These are phyloP conservation scores for Celoporthe dispersa DNA, from an alignment of 2,329 filamentous ascomycete genomes.

Conservation along the genomic window DNA sequence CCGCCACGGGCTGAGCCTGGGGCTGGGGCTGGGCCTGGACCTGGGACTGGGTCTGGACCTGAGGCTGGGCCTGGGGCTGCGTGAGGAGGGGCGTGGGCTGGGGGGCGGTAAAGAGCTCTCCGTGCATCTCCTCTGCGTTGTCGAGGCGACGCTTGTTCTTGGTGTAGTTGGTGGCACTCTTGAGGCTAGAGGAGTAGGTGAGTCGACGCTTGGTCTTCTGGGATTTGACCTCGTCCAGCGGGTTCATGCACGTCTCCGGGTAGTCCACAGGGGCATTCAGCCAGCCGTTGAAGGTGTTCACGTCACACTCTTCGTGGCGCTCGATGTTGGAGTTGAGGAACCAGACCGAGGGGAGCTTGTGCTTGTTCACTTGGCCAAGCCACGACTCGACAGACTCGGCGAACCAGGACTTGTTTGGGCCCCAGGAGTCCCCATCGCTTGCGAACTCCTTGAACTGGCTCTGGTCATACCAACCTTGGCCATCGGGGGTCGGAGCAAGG, in stretches of 20 bases:
- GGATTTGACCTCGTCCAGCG: neutral
- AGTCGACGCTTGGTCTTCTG: slow-evolving; percentile 11
- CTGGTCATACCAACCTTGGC: slow-evolving; percentile 21
- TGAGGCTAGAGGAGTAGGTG: slow-evolving; percentile 7
- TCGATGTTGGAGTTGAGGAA: neutral
- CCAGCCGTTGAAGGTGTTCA: slow-evolving; percentile 21
- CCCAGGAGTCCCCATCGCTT: neutral
- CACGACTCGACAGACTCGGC: slow-evolving; percentile 15
- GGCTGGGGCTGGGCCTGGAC: no score
- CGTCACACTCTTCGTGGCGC: slow-evolving; percentile 25
- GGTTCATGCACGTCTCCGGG: slow-evolving; percentile 18
- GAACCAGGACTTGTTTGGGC: neutral
- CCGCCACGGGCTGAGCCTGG: neutral
- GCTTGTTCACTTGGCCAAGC: neutral
- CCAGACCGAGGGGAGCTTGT: neutral
- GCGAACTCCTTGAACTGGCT: slow-evolving; percentile 19
- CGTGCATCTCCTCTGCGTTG: neutral
- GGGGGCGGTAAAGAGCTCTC: neutral
- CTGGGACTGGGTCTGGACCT: neutral
- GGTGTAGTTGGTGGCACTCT: neutral
- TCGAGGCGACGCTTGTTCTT: slow-evolving; percentile 19
- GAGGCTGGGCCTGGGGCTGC: neutral
- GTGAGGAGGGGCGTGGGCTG: neutral
- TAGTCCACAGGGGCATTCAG: slow-evolving; percentile 27
- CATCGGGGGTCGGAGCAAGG: slow-evolving; percentile 17